Evolutionary conservation across 495 filamentous ascomycete species (phyloP).

Genomic region (Neurospora sp.): DNA sequence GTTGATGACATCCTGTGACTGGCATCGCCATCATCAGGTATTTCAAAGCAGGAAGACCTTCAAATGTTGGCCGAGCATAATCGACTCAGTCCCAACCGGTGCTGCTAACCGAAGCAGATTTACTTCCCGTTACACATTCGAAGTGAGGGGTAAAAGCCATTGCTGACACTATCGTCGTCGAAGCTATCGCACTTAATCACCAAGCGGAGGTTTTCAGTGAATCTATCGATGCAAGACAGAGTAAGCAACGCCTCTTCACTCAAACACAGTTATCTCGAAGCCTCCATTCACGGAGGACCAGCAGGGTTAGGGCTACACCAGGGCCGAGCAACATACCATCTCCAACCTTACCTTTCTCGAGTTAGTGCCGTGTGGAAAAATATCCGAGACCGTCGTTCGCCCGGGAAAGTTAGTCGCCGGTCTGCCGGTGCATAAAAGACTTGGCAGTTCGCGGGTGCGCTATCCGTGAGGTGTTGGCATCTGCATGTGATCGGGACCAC

Average conservation of each 20-base stretch:
- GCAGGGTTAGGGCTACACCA: background rate
- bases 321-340: background rate
- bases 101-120: background rate
- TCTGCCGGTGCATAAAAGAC: background rate
- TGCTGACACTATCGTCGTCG: background rate
- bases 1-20: background rate
- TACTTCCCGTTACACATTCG: background rate
- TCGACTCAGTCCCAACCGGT: background rate
- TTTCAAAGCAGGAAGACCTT: background rate
- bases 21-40: background rate
- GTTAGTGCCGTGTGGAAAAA: background rate
- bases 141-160: background rate
- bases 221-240: background rate
- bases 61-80: background rate
- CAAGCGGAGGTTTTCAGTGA: background rate
- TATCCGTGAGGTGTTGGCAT: background rate
- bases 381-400: background rate
- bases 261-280: background rate
- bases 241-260: background rate
- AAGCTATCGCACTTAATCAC: background rate
- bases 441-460: background rate
- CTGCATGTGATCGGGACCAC: background rate
- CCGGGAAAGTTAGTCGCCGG: background rate
- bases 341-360: background rate
- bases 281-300: background rate